These are phyloP conservation scores for Cryptococcus wingfieldii DNA, from an alignment of 1,284 basidiomycete genomes.

Conservation along the genomic window DNA sequence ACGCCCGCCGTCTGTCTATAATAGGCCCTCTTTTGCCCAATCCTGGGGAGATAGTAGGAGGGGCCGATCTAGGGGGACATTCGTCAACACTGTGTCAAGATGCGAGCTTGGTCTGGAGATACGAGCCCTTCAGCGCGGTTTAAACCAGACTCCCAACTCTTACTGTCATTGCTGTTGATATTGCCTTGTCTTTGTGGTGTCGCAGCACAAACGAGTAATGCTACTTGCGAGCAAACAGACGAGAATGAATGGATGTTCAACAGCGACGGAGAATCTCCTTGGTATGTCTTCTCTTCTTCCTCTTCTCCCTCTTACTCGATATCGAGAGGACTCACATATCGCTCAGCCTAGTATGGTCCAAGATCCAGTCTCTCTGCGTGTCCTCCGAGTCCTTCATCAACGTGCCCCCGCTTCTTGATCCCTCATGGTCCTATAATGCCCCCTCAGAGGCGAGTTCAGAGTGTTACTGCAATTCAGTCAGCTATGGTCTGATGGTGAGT, in stretches of 20 bases:
- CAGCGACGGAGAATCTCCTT: conserved; percentile 25
- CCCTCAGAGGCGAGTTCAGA: conserved; percentile 4
- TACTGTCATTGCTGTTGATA: too few relatives aligned
- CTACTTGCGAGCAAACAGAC: conserved; percentile 14
- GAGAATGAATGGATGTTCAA: conserved; percentile 27
- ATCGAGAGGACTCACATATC: not conserved
- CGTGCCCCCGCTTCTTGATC: conserved; percentile 25
- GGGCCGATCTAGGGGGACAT: too few relatives aligned
- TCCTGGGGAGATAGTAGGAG: too few relatives aligned
- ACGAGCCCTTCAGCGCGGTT: too few relatives aligned
- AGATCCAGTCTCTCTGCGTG: conserved; percentile 31
- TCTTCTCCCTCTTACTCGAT: not conserved
- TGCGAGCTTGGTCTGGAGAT: too few relatives aligned
- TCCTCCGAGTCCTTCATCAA: conserved; percentile 18
- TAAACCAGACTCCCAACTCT: too few relatives aligned
- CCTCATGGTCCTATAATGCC: conserved; percentile 22
- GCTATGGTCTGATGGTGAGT: conserved; percentile 29
- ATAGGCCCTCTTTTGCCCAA: too few relatives aligned
- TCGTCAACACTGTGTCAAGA: too few relatives aligned
- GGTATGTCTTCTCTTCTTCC: conserved; percentile 12
- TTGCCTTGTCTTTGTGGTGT: too few relatives aligned
- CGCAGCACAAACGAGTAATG: conserved; percentile 21
- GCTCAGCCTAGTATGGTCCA: conserved; percentile 25
- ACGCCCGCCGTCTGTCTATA: too few relatives aligned
- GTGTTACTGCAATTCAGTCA: conserved; percentile 27